These are phyloP conservation scores for Eragrostis tef DNA, from an alignment of 202 grass and related monocot genomes.

Conservation along the genomic window DNA sequence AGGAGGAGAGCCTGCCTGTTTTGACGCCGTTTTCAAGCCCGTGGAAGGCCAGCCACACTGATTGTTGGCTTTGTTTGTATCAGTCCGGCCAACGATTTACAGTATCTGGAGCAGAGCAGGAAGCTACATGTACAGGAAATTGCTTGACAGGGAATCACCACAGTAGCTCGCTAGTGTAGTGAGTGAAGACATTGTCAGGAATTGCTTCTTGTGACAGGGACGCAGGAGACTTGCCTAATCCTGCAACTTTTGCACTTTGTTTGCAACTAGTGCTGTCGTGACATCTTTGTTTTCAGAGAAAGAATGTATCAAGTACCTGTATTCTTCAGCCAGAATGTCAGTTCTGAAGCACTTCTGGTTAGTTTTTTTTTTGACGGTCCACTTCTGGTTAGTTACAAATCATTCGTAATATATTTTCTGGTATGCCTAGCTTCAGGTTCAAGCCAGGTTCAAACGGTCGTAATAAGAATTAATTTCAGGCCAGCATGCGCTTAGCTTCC, in stretches of 20 bases:
- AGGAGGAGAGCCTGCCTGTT: background rate
- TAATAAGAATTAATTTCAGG: background rate
- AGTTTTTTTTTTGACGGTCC: too few relatives aligned
- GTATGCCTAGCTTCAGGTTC: background rate
- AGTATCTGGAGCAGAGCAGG: too few relatives aligned
- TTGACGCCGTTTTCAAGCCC: conserved; percentile 3
- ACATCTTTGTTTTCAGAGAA: background rate
- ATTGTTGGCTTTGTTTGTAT: background rate
- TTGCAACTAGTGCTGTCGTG: background rate
- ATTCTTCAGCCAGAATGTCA: conserved; percentile 1
- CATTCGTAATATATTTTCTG: background rate
- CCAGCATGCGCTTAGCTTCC: background rate
- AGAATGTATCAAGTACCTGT: background rate
- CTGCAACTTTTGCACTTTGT: background rate
- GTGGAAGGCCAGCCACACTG: background rate
- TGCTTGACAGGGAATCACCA: too few relatives aligned
- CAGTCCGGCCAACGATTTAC: background rate
- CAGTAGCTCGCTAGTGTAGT: background rate
- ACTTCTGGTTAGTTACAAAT: background rate
- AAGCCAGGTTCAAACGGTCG: background rate
- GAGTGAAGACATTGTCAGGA: background rate
- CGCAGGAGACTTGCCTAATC: background rate
- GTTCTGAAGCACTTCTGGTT: background rate
- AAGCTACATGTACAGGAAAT: too few relatives aligned
- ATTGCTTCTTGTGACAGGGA: background rate